Percentiles rank a stretch among this genome's conserved stretches.
These are phyloP conservation scores for Russula olivacea DNA, from an alignment of 768 basidiomycete genomes.

Conservation along the genomic window DNA sequence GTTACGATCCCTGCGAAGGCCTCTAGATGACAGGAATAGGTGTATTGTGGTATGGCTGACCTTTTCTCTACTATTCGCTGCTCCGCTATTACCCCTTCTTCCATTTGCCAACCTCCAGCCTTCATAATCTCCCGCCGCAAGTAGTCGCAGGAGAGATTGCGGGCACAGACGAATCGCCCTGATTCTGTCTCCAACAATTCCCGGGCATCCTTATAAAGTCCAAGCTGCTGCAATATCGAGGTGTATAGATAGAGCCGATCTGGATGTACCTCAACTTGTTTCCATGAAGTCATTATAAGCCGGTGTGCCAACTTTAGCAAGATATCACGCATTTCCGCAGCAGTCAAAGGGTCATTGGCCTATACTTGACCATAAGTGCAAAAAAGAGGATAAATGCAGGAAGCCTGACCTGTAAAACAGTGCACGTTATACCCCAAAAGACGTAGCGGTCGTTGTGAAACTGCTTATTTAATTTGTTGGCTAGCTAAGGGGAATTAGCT, in stretches of 20 bases:
- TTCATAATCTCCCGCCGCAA: constrained; percentile 67
- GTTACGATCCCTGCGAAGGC: constrained; percentile 60
- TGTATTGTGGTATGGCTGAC: constrained; percentile 36
- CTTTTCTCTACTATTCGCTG: constrained; percentile 52
- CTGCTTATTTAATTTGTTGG: constrained; percentile 76
- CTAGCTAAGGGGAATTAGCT: constrained; percentile 43
- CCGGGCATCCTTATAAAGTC: constrained; percentile 63
- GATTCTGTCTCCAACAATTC: constrained; percentile 62
- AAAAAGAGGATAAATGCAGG: neutral
- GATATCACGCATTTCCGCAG: constrained; percentile 54
- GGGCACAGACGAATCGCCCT: constrained; percentile 60
- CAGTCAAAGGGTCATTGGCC: constrained; percentile 66
- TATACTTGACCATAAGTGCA: constrained; percentile 29
- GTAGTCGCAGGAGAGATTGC: constrained; percentile 70
- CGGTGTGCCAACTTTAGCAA: constrained; percentile 75
- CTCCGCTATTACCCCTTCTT: constrained; percentile 60
- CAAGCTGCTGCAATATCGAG: constrained; percentile 61
- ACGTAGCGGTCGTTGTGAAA: constrained; percentile 78
- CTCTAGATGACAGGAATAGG: neutral
- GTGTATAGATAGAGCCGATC: constrained; percentile 79
- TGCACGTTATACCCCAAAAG: constrained; percentile 78
- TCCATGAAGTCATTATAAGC: constrained; percentile 56
- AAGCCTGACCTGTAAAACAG: constrained; percentile 62
- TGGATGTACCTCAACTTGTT: constrained; percentile 56
- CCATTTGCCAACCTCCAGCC: constrained; percentile 46